Base-by-base conservation (phyloP, 2,329 filamentous ascomycete species). In the Exophiala alcalophila region DNA sequence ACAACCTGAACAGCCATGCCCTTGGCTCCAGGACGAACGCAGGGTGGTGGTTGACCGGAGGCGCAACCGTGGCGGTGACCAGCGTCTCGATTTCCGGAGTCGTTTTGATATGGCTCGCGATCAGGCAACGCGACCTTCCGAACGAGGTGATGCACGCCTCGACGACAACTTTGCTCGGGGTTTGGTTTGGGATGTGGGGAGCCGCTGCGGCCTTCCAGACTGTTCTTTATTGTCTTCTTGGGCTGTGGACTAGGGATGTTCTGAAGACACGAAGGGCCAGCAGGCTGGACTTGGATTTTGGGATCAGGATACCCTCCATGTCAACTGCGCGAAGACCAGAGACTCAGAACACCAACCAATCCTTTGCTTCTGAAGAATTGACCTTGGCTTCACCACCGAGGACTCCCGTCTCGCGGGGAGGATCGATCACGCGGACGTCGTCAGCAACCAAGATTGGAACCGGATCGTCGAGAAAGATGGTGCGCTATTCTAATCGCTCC, bases 321-420 rank as follows among this genome's bases (percentile, higher is more conserved):
- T 31, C 33, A 12, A 30, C 35, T n/a, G 24, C 27, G 5, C 23
- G 29, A 12, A 47, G 40, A 32, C 31, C 44, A 23, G 43, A 30
- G 20, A 53, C 38, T 24, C 47, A 39, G 16, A 40, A 29, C 16
- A 51, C 46, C 2, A 20, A 43, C 18, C 40, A 18, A 29, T 54
- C 55, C 8, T 54, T 55, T 29, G 42, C 34, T 15, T 58, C 55
- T 6, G 49, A 53, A 40, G 54, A 51, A 15, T 27, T 42, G 5
- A 58, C 55, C 2, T 32, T 58, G 4, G 36, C 43, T 23, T 56
- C 55, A 15, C 48, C 54, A 27, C 54, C 55, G 41, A 37, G 48
- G 21, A 57, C 55, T 20, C 54, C 55, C 9, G 39, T 47, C 11
- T 49, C 54, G 4, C 39, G 35, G 8, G 36, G 38, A 41, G 45